These are phyloP conservation scores for Penicillium sp. DNA, from an alignment of 2,329 filamentous ascomycete species.

Conservation along the genomic window DNA sequence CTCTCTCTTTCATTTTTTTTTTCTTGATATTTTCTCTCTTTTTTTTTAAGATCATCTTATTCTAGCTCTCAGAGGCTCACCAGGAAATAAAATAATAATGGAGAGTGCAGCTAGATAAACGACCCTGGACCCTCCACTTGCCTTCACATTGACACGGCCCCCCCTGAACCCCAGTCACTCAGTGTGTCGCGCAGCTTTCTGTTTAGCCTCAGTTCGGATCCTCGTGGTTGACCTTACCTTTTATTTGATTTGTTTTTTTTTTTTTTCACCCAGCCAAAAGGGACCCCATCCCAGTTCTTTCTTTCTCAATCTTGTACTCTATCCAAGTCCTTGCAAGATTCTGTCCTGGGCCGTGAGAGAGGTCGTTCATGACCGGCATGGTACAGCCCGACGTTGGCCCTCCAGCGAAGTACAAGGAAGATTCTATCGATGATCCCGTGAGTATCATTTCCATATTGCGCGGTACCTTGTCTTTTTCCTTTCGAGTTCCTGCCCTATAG, in stretches of 20 bases:
- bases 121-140: conserved; percentile 40
- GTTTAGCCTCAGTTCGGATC: conserved; percentile 25
- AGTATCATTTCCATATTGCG: conserved; percentile 29
- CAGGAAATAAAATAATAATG: conserved; percentile 19
- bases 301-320: conserved; percentile 12
- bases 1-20: conserved; percentile 7
- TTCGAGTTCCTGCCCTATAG: background rate
- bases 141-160: conserved; percentile 20
- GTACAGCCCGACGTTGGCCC: conserved; percentile 41
- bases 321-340: conserved; percentile 4
- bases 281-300: conserved; percentile 13
- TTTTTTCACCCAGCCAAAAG: conserved; percentile 10
- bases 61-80: conserved; percentile 8
- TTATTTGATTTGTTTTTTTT: conserved; percentile 14
- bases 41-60: conserved; percentile 1
- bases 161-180: conserved; percentile 27
- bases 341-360: conserved; percentile 22
- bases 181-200: conserved; percentile 24
- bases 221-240: conserved; percentile 8
- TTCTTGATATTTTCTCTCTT: conserved; percentile 4
- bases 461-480: background rate
- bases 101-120: conserved; percentile 39
- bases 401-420: conserved; percentile 47
- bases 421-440: conserved; percentile 47
- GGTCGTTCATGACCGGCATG: conserved; percentile 43